A percentile compares a stretch with the other conserved stretches of the same genome.
Conservation (phyloP, 257 asterid species). For the Primulina tabacum region DNA sequence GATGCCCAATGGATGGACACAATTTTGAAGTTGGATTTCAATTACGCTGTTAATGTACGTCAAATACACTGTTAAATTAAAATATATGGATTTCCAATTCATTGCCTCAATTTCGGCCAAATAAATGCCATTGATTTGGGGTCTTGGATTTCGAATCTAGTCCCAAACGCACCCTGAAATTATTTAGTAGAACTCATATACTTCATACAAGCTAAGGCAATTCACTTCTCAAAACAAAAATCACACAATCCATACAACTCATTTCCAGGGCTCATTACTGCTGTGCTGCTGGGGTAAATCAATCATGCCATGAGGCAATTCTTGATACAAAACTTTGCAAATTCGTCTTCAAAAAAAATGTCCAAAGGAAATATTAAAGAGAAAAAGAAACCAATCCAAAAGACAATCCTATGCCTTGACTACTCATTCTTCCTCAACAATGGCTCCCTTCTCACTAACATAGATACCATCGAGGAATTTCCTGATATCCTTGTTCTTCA, state of each 20-base stretch:
- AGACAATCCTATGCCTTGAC: neutral
- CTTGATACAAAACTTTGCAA: conserved; percentile 21
- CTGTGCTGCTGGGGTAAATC: neutral
- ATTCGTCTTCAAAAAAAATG: neutral
- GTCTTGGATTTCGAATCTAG: too few species aligned
- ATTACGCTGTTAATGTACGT: too few species aligned
- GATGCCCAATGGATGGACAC: too few species aligned
- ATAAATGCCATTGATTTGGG: too few species aligned
- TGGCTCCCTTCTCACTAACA: conserved; percentile 76
- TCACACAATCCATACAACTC: neutral
- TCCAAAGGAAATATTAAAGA: neutral
- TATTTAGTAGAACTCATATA: too few species aligned
- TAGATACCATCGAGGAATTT: conserved; percentile 92
- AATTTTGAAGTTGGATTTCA: too few species aligned
- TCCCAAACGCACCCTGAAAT: too few species aligned
- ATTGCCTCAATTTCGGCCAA: too few species aligned
- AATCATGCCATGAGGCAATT: neutral
- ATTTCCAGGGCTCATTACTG: neutral
- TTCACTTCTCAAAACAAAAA: neutral
- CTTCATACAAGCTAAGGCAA: neutral
- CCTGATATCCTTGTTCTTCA: conserved; percentile 86
- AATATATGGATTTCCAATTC: too few species aligned
- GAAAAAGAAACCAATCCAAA: conserved; percentile 6
- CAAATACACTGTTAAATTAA: too few species aligned
- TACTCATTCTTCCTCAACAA: conserved; percentile 50